A percentile compares a stretch with the other conserved stretches of the same genome.
phyloP scores from a whole-genome alignment of 108 stramenopile species.

The Skeletonema tropicum region DNA sequence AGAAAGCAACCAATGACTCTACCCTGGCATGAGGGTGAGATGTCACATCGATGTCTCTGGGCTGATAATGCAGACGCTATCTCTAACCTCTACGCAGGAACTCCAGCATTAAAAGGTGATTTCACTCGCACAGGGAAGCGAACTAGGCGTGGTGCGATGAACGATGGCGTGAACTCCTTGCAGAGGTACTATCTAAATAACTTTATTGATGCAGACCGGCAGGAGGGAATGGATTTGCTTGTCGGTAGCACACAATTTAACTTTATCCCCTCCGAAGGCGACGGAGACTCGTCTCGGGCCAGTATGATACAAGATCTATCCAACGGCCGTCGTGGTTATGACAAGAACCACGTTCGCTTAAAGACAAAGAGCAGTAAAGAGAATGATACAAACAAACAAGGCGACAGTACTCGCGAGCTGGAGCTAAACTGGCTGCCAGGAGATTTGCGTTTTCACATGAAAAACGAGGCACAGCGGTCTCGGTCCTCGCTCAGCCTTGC shows the following conservation, averaged over 20 bases:
- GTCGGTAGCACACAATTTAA: constrained; percentile 69
- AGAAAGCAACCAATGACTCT: constrained; percentile 52
- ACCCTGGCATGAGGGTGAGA: constrained; percentile 76
- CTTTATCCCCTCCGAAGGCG: constrained; percentile 5
- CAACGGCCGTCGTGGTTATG: constrained; percentile 31
- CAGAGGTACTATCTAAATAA: constrained; percentile 96
- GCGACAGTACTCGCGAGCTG: constrained; percentile 8
- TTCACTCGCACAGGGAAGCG: constrained; percentile 92
- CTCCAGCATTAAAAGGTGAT: constrained; percentile 94
- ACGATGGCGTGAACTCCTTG: constrained; percentile 96
- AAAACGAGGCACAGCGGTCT: constrained; percentile 40
- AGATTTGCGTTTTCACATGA: constrained; percentile 68
- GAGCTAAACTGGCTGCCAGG: constrained; percentile 71
- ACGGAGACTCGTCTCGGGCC: constrained; percentile 31
- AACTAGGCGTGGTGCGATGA: constrained; percentile 90
- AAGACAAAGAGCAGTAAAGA: constrained; percentile 18
- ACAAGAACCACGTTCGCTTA: constrained; percentile 32
- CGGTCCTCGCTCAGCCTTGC: constrained; percentile 24
- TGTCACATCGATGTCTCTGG: constrained; percentile 81
- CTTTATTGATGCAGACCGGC: constrained; percentile 93
- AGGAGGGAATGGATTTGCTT: constrained; percentile 96
- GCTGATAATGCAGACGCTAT: constrained; percentile 95
- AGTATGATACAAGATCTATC: constrained; percentile 23
- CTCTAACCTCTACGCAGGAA: constrained; percentile 92
- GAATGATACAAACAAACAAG: neutral